Conservation (phyloP, 306 rosid genomes). For the Prosopis cineraria region DNA sequence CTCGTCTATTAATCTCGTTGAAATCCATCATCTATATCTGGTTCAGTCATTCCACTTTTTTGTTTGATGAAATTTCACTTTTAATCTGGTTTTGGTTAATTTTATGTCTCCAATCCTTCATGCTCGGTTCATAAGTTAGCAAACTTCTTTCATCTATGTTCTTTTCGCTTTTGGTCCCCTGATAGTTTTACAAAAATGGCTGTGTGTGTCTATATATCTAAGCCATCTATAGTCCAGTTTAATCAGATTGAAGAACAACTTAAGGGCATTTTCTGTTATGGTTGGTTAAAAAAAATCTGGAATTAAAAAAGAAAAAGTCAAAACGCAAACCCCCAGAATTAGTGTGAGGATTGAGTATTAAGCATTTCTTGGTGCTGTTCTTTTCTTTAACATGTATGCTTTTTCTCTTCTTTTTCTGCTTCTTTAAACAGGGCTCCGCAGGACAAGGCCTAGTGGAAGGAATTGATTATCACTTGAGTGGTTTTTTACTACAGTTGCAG, state of each 20-base stretch:
- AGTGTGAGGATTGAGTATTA: not conserved
- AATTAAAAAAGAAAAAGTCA: not conserved
- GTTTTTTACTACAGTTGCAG: slow-evolving; percentile 13
- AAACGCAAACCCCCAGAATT: not conserved
- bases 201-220: not conserved
- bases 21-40: not conserved
- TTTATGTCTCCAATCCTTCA: not conserved
- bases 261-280: not conserved
- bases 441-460: slow-evolving; percentile 44
- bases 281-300: not conserved
- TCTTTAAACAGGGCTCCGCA: slow-evolving; percentile 32
- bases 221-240: not conserved
- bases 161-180: not conserved
- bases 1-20: not conserved
- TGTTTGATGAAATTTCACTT: not conserved
- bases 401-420: too few relatives aligned
- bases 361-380: not conserved
- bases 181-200: not conserved
- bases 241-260: not conserved
- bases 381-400: slow-evolving; percentile 7
- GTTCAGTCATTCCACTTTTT: not conserved
- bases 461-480: slow-evolving; percentile 35
- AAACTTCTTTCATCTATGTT: not conserved
- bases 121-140: not conserved
- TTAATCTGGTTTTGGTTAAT: not conserved